Percentiles rank a stretch among this genome's conserved stretches.
phyloP scores from a whole-genome alignment of 176 grass and related monocot species.

The Microstegium vimineum region DNA sequence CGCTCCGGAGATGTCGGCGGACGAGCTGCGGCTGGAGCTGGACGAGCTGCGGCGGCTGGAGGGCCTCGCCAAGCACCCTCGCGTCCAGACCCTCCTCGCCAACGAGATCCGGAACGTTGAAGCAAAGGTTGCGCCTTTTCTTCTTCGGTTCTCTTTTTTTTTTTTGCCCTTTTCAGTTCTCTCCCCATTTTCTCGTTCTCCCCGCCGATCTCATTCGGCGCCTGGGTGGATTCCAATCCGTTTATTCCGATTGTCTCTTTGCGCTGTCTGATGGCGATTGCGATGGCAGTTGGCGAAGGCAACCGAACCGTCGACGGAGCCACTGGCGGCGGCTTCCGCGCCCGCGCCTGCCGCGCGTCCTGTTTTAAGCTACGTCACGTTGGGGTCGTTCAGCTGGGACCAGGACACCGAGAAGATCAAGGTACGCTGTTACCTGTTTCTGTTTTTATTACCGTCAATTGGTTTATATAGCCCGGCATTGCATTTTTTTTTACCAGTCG shows the following conservation, averaged over 20 bases:
- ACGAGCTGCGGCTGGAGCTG: constrained; percentile 61
- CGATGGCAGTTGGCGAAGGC: constrained; percentile 28
- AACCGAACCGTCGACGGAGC: neutral
- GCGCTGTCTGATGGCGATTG: neutral
- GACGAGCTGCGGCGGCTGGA: constrained; percentile 76
- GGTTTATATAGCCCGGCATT: neutral
- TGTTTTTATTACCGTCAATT: neutral
- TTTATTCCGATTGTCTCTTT: neutral
- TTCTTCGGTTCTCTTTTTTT: too few relatives aligned
- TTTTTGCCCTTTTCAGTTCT: neutral
- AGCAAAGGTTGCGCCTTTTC: constrained; percentile 41
- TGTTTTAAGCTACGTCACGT: constrained; percentile 49
- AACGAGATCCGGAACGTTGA: constrained; percentile 72
- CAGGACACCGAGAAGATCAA: constrained; percentile 86
- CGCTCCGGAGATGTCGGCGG: constrained; percentile 38
- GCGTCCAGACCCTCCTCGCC: constrained; percentile 56
- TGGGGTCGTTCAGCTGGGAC: constrained; percentile 92
- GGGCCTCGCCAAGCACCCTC: constrained; percentile 62
- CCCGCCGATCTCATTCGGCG: neutral
- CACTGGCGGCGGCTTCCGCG: neutral
- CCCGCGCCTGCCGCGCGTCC: constrained; percentile 10
- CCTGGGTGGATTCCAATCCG: neutral
- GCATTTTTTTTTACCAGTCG: neutral
- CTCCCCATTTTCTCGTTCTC: neutral
- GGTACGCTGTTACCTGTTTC: constrained; percentile 31